These are phyloP conservation scores for Pseudopyricularia cyperi DNA, from an alignment of 2,329 filamentous ascomycete genomes.

Conservation along the genomic window DNA sequence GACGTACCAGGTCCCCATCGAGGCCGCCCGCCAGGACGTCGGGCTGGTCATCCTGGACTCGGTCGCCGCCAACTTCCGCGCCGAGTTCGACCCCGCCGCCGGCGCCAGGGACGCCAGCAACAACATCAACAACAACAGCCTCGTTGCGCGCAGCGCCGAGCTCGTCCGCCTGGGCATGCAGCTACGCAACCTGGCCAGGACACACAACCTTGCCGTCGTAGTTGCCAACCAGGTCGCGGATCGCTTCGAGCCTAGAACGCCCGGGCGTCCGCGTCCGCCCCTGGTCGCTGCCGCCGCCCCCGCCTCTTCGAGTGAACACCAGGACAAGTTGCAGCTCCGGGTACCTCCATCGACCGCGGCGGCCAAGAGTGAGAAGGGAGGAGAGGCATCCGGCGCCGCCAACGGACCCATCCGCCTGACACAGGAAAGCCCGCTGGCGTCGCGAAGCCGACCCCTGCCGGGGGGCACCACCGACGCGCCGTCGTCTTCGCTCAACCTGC, in stretches of 20 bases:
- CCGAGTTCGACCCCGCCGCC: conserved; percentile 60
- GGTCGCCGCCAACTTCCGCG: conserved; percentile 89
- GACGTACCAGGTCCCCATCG: conserved; percentile 80
- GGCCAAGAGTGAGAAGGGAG: neutral
- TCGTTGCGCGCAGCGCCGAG: conserved; percentile 66
- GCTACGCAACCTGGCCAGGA: conserved; percentile 62
- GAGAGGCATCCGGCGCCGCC: conserved; percentile 5
- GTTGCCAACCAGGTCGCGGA: conserved; percentile 94
- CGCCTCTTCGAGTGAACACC: neutral
- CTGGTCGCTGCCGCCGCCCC: conserved; percentile 7
- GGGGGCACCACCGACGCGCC: conserved; percentile 18
- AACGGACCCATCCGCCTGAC: conserved; percentile 4
- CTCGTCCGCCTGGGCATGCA: conserved; percentile 65
- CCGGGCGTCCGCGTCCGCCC: conserved; percentile 3
- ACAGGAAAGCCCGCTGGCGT: conserved; percentile 38
- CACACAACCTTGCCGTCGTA: conserved; percentile 68
- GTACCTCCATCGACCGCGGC: neutral
- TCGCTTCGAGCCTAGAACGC: conserved; percentile 42
- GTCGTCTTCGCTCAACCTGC: conserved; percentile 24
- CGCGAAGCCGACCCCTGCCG: conserved; percentile 22
- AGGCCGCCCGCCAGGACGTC: conserved; percentile 60
- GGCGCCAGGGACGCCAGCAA: conserved; percentile 9
- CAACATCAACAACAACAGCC: conserved; percentile 29
- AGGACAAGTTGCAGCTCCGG: neutral
- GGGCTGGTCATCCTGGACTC: conserved; percentile 82